phyloP scores from a whole-genome alignment of 1,139 yeast genomes.

The Hyphopichia wangnamkhiaoensis region DNA sequence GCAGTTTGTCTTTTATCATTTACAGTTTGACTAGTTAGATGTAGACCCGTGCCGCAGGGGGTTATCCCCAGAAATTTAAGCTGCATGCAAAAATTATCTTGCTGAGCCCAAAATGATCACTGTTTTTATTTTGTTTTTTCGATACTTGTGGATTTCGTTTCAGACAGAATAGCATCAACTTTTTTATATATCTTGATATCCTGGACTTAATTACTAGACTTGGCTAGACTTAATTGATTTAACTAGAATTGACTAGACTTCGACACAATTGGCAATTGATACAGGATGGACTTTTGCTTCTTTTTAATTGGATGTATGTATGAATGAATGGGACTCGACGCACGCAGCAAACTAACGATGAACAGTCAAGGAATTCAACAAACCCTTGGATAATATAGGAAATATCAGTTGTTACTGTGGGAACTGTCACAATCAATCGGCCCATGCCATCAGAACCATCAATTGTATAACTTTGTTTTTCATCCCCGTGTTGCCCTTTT shows the following conservation, averaged over 20 bases:
- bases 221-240: no score
- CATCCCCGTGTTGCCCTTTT: conserved; percentile 47
- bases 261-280: not conserved
- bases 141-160: no score
- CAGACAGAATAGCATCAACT: no score
- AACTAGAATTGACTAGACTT: not conserved
- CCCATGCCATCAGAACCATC: conserved; percentile 42
- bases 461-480: conserved; percentile 47
- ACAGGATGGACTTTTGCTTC: conserved; percentile 20
- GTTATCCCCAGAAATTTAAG: no score
- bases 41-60: no score
- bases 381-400: conserved; percentile 29
- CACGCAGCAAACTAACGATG: conserved; percentile 9
- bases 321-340: conserved; percentile 3
- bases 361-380: conserved; percentile 31
- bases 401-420: conserved; percentile 34
- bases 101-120: no score
- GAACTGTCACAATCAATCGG: conserved; percentile 49
- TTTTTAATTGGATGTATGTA: conserved; percentile 34
- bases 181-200: no score
- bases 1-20: no score
- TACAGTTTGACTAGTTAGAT: no score
- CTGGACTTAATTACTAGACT: not conserved
- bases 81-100: no score
- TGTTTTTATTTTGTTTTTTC: no score